Percentiles rank a stretch among this genome's conserved stretches.
These are phyloP conservation scores for Candida railenensis DNA, from an alignment of 805 yeast genomes.

Conservation along the genomic window DNA sequence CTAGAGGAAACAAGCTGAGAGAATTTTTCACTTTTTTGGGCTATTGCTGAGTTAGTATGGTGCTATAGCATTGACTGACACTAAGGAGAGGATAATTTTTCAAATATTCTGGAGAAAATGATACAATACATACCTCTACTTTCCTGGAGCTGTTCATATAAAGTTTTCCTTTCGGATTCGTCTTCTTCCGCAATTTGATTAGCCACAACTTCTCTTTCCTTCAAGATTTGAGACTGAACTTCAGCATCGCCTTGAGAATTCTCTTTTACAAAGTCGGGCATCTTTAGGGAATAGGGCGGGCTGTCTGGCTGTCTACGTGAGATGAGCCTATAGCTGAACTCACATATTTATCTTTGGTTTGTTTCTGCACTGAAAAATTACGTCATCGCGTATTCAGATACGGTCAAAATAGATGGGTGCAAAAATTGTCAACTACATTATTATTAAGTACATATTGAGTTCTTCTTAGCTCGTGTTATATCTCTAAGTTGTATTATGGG, in stretches of 20 bases:
- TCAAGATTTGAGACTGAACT: not conserved
- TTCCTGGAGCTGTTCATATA: conserved; percentile 42
- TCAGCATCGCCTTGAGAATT: conserved; percentile 5
- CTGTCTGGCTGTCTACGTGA: too few relatives aligned
- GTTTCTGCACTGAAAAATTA: not conserved
- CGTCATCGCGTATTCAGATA: not conserved
- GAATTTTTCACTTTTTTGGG: conserved; percentile 31
- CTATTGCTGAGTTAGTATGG: conserved; percentile 13
- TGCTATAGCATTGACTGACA: too few relatives aligned
- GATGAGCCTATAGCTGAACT: too few relatives aligned
- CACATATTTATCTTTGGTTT: too few relatives aligned
- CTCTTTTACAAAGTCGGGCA: conserved; percentile 15
- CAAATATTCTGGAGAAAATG: too few relatives aligned
- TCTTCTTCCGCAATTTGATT: conserved; percentile 10
- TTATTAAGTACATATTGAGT: too few relatives aligned
- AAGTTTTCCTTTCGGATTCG: conserved; percentile 32
- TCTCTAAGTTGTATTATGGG: too few relatives aligned
- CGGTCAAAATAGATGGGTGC: not conserved
- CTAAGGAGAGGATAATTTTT: too few relatives aligned
- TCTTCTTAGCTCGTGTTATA: too few relatives aligned
- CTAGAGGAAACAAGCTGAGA: conserved; percentile 25
- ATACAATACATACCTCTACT: conserved; percentile 36
- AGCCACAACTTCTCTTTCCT: not conserved
- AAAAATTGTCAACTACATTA: not conserved
- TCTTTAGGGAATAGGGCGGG: not conserved